Base-by-base conservation (phyloP, 495 filamentous ascomycete genomes). In the Thermothielavioides terrestris region DNA sequence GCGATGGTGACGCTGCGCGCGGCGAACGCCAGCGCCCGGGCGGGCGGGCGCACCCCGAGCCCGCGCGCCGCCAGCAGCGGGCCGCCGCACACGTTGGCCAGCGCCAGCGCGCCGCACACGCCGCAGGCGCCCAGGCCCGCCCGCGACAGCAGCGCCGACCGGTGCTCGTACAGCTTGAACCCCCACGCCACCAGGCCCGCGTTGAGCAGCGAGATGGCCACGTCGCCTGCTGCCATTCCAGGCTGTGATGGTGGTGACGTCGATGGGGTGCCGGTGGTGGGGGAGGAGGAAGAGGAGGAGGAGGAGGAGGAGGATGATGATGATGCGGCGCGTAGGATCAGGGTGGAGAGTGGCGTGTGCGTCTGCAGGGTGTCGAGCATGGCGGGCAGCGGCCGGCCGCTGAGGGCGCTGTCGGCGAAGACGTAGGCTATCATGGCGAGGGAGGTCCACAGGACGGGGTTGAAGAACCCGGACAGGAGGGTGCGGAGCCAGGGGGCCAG, bases 141-240 rank as follows among this genome's bases (percentile, higher is more conserved):
- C 52, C 65, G 54, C 7, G 66, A 68, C 22, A 67, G 56, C 0
- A 76, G 53, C 25, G 68, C 68, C 1, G 44, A 28, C 11, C 71
- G 66, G 59, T 71, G 71, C 48, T 71, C 65, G 57, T 68, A 75
- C 36, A 76, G 68, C 54, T 76, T 76, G 40, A 75, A 61, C 0
- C 73, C 72, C 65, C 73, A 65, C 3, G 64, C 62, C 0, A 69
- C 64, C 17, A 76, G 68, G 11, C 73, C 71, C 4, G 70, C 62
- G 44, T 74, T 71, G 15, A 76, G 62, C 17, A 76, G 50, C 0
- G 68, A 58, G 4, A 63, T 55, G 1, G 70, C 66, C 10, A 74
- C 38, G 46, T 75, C 71, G 10, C 73, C 73, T 1, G 73, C 67
- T 6, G 68, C 65, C 10, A 74, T 62, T 26, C n/a, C n/a, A n/a